phyloP scores from a whole-genome alignment of 2,329 filamentous ascomycete genomes.

The Reticulascus tulasneorum region DNA sequence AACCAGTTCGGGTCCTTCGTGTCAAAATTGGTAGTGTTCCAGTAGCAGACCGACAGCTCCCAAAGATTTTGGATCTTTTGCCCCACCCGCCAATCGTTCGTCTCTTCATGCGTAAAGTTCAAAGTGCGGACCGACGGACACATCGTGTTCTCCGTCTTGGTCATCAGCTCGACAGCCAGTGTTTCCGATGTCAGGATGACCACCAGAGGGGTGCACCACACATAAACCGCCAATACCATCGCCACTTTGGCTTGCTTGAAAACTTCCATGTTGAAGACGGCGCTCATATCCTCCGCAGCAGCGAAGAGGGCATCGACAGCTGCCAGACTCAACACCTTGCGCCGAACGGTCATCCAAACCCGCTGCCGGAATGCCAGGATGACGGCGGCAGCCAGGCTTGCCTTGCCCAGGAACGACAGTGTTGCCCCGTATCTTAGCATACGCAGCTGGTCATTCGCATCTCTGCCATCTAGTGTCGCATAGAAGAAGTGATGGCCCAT shows the following conservation, averaged over 20 bases:
- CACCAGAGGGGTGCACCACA: slow-evolving; percentile 34
- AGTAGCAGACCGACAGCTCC: slow-evolving; percentile 24
- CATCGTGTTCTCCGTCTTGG: slow-evolving; percentile 18
- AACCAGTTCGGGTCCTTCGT: slow-evolving; percentile 20
- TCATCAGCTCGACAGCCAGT: slow-evolving; percentile 24
- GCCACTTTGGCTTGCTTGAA: slow-evolving; percentile 27
- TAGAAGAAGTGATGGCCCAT: slow-evolving; percentile 33
- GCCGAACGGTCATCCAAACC: slow-evolving; percentile 18
- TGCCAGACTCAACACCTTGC: slow-evolving; percentile 15
- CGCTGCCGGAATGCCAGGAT: slow-evolving; percentile 21
- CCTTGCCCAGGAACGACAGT: slow-evolving; percentile 32
- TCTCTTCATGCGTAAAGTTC: slow-evolving; percentile 29
- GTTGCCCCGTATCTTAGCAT: slow-evolving; percentile 32
- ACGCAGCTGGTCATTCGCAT: slow-evolving; percentile 25
- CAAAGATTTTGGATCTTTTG: slow-evolving; percentile 20
- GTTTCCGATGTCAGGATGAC: slow-evolving; percentile 35
- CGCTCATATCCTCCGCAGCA: slow-evolving; percentile 25
- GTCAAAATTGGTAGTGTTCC: slow-evolving; percentile 25
- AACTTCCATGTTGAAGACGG: slow-evolving; percentile 25
- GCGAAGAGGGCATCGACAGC: slow-evolving; percentile 26
- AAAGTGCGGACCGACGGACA: slow-evolving; percentile 26
- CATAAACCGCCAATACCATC: slow-evolving; percentile 27
- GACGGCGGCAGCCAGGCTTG: slow-evolving; percentile 27
- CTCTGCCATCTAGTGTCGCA: slow-evolving; percentile 21
- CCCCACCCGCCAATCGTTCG: slow-evolving; percentile 27